Conservation (phyloP, 2,329 filamentous ascomycete genomes). For the Neofusicoccum umdonicola region DNA sequence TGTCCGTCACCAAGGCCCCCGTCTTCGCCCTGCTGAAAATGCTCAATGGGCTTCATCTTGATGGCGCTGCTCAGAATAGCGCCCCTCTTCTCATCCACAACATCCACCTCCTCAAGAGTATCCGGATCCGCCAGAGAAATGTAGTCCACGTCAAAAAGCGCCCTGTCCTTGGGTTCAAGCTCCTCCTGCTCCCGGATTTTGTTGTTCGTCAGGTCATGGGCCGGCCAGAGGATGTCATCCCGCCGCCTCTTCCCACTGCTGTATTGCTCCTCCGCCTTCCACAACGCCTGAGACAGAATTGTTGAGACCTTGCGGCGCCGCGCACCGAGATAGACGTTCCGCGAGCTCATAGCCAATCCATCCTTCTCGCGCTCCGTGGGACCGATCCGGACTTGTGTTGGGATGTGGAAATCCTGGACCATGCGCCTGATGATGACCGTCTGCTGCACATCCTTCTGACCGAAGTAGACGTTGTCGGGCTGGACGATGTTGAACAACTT, state of each 20-base stretch:
- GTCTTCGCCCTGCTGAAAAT: constrained; percentile 67
- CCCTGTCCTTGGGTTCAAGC: constrained; percentile 60
- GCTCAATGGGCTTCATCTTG: constrained; percentile 81
- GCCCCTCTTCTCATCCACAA: constrained; percentile 67
- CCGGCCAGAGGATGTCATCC: constrained; percentile 68
- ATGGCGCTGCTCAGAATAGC: constrained; percentile 87
- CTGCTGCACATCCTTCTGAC: constrained; percentile 97
- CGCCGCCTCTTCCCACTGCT: constrained; percentile 53
- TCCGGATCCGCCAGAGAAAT: constrained; percentile 85
- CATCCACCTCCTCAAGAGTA: constrained; percentile 73
- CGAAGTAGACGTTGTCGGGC: constrained; percentile 83
- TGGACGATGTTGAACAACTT: constrained; percentile 84
- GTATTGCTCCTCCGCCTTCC: constrained; percentile 68
- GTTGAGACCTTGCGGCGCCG: constrained; percentile 70
- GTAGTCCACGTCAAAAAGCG: constrained; percentile 82
- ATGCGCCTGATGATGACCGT: constrained; percentile 84
- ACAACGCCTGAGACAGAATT: constrained; percentile 68
- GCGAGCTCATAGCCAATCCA: constrained; percentile 84
- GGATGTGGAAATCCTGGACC: constrained; percentile 82
- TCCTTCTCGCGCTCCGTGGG: constrained; percentile 74
- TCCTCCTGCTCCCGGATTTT: constrained; percentile 61
- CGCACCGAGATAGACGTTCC: constrained; percentile 87
- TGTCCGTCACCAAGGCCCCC: constrained; percentile 67
- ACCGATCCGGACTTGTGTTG: constrained; percentile 70
- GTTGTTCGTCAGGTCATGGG: constrained; percentile 58